A percentile compares a stretch with the other conserved stretches of the same genome.
Conservation (phyloP, 1,284 basidiomycete species). For the Cerrena zonata region DNA sequence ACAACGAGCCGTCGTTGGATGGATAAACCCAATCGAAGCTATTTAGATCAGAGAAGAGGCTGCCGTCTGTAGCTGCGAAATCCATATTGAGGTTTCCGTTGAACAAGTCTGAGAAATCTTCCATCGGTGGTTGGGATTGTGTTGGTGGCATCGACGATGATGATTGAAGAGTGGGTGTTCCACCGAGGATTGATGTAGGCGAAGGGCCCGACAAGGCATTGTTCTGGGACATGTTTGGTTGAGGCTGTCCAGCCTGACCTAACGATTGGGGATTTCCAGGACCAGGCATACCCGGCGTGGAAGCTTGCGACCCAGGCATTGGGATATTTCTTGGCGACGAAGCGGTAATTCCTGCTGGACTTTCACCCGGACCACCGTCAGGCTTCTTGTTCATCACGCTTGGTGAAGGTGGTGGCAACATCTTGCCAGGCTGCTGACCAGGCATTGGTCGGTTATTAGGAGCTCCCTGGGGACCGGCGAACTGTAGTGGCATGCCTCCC, state of each 20-base stretch:
- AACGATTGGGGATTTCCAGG: too few relatives aligned
- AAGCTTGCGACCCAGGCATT: not conserved
- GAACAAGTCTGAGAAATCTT: constrained; percentile 24
- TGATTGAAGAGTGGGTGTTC: constrained; percentile 3
- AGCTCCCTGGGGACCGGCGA: not conserved
- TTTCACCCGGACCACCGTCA: constrained; percentile 17
- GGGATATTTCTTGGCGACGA: constrained; percentile 4
- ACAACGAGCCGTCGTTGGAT: not conserved
- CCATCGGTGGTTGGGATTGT: constrained; percentile 12
- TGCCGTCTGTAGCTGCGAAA: not conserved
- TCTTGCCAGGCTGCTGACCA: constrained; percentile 30
- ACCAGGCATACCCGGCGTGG: not conserved
- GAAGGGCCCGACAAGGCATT: constrained; percentile 20
- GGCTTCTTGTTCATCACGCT: constrained; percentile 34
- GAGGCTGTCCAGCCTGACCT: constrained; percentile 9
- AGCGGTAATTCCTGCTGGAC: constrained; percentile 26
- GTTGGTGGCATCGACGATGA: not conserved
- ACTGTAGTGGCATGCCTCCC: not conserved
- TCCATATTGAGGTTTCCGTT: too few relatives aligned
- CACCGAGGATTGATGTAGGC: constrained; percentile 11
- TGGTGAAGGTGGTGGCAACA: constrained; percentile 45
- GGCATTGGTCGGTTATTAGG: constrained; percentile 25
- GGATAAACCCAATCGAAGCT: not conserved
- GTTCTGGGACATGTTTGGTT: constrained; percentile 5
- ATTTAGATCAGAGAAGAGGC: not conserved